Base-by-base conservation (phyloP, 306 rosid genomes). In the Ormosia emarginata region DNA sequence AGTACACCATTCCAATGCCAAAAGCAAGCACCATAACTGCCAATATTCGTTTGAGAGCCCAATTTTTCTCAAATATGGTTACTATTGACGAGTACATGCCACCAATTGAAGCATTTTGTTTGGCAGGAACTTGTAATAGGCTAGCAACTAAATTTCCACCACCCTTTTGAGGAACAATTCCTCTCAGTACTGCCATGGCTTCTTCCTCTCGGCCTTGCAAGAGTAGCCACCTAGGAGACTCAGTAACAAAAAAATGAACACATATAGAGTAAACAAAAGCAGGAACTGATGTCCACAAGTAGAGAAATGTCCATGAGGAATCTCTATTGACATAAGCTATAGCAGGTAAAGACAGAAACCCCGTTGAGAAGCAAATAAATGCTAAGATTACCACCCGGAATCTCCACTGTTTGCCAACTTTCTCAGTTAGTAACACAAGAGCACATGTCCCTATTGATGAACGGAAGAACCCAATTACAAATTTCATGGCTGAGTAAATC, bases 1-100 rank as follows among this genome's bases (percentile, higher is more conserved):
- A 82, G 41, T 85, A 85, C 41, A 85, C 87, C 87, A 82, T 80
- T 33, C 89, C 91, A 64, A 77, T 8, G 1, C 89, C 86, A 14
- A 82, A 40, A 2, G 71, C 82, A 5, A 68, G 66, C 1, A 67
- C 68, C 84, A 82, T 81, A 3, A 78, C 40, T 0, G 83, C 74
- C 11, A 49, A n/a, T 46, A 39, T 61, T 32, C 83, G 12, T 15
- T 7, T n/a, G 0, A 85, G 0, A 0, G 88, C 85, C 86, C 88
- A 84, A 12, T 39, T 44, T 34, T 40, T 87, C 8, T 71, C 53
- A 40, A 81, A 71, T 36, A 82, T 61, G 4, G 32, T 74, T 40
- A 13, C 50, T 29, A 82, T 67, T 33, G 86, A 75, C 7, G 80
- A 36, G 47, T 76, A 75, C 7, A 82, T 32, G 39, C 62, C 47